These are phyloP conservation scores for Rhodosporidiobolus sp. DNA, from an alignment of 768 basidiomycete genomes.

Conservation along the genomic window DNA sequence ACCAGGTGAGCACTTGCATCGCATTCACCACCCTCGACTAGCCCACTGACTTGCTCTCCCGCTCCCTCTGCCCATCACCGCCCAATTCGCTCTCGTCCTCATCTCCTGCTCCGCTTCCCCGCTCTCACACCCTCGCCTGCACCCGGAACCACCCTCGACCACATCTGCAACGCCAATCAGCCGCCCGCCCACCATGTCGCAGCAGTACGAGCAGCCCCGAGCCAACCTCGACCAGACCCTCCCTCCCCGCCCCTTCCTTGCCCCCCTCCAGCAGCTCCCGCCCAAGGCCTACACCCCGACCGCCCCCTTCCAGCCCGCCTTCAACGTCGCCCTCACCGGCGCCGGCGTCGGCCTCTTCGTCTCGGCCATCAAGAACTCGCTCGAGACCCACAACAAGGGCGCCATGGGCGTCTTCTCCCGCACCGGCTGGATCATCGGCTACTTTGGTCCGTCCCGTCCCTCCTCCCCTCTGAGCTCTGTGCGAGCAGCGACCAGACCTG, in stretches of 20 bases:
- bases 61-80: no score
- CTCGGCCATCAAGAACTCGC: constrained; percentile 69
- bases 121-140: background rate
- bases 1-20: no score
- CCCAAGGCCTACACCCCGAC: constrained; percentile 31
- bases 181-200: background rate
- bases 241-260: constrained; percentile 39
- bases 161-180: background rate
- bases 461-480: background rate
- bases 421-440: constrained; percentile 81
- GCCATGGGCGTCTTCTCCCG: constrained; percentile 82
- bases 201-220: constrained; percentile 15
- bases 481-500: background rate
- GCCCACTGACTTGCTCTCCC: no score
- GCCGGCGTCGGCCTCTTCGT: constrained; percentile 51
- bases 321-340: constrained; percentile 29
- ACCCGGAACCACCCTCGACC: background rate
- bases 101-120: no score
- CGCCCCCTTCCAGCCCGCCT: constrained; percentile 25
- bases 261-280: constrained; percentile 6
- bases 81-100: no score
- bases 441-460: constrained; percentile 65
- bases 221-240: constrained; percentile 33
- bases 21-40: no score
- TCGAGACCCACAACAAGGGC: constrained; percentile 71